phyloP scores from a whole-genome alignment of 306 rosid species.

The Amphicarpaea edgeworthii region DNA sequence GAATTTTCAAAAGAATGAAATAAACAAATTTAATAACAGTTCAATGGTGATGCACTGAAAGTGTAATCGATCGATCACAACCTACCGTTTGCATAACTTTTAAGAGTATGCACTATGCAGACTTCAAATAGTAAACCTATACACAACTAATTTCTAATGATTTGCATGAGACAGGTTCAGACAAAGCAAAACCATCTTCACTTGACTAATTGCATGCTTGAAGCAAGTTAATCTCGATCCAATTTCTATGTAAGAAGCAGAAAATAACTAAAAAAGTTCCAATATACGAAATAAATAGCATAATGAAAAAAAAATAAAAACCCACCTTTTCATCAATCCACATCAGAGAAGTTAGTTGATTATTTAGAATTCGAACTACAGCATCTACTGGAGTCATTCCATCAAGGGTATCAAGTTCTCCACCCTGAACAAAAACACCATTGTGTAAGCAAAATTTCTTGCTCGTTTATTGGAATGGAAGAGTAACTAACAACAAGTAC shows the following conservation, averaged over 20 bases:
- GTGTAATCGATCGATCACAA: too few species aligned
- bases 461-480: slow-evolving; percentile 1
- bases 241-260: background rate
- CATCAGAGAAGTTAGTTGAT: slow-evolving; percentile 91
- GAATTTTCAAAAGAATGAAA: slow-evolving; percentile 29
- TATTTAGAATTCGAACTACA: slow-evolving; percentile 88
- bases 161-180: background rate
- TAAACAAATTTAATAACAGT: too few species aligned
- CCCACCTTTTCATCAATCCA: slow-evolving; percentile 99
- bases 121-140: background rate
- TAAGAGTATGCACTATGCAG: too few species aligned
- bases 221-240: slow-evolving; percentile 16
- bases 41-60: too few species aligned
- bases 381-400: slow-evolving; percentile 87
- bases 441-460: slow-evolving; percentile 34
- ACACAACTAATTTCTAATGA: background rate
- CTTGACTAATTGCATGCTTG: too few species aligned
- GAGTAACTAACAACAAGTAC: slow-evolving; percentile 51
- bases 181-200: background rate
- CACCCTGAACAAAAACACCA: slow-evolving; percentile 66
- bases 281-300: slow-evolving; percentile 10
- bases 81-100: too few species aligned
- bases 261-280: slow-evolving; percentile 1
- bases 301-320: slow-evolving; percentile 51
- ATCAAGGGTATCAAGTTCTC: slow-evolving; percentile 78